Evolutionary conservation across 306 rosid species (phyloP), one percentile per base, ranked within the genome.

Genomic region (Prunus davidiana): DNA sequence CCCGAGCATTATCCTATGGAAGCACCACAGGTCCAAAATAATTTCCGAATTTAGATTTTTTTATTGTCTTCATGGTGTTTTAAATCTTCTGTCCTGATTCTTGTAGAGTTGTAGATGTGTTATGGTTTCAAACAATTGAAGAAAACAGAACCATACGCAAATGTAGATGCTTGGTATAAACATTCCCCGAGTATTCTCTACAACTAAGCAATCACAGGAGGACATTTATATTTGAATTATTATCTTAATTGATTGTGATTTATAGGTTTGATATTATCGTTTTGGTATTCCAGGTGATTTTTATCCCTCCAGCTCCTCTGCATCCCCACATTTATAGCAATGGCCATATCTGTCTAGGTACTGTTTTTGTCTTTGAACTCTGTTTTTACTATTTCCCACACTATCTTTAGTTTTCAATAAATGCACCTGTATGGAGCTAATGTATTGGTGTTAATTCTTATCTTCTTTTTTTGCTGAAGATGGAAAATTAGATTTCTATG

Each of bases 271-370:
- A 49, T 50, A 2, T 12, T 68, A 1, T 56, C 49, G 55, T 20
- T 47, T 77, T 60, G 66, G 34, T 8, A 2, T 51, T 52, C 11
- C 81, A 94, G 97, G 98, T 94, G 74, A 90, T 94, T 78, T 94
- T 94, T 76, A 79, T 92, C 77, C 80, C 88, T 60, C 97, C 98
- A 8, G 96, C 98, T 72, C 98, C 98, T 1, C 79, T 89, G 79
- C 98, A 94, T 85, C 98, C 98, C 19, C 98, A 95, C 84, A 95
- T 95, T 78, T 95, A 95, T 69, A 95, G 98, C 88, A 95, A 95
- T 30, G 98, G 98, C 34, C 98, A 95, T 88, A 95, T 95, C 81
- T 95, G 98, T 83, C 84, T 95, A 87, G 98, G 98, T 95, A 84
- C 46, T 0, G 7, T n/a, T 52, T 14, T 11, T 46, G 49, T 24